phyloP scores from a whole-genome alignment of 208 protist species.

The Leishmania gerbilli region DNA sequence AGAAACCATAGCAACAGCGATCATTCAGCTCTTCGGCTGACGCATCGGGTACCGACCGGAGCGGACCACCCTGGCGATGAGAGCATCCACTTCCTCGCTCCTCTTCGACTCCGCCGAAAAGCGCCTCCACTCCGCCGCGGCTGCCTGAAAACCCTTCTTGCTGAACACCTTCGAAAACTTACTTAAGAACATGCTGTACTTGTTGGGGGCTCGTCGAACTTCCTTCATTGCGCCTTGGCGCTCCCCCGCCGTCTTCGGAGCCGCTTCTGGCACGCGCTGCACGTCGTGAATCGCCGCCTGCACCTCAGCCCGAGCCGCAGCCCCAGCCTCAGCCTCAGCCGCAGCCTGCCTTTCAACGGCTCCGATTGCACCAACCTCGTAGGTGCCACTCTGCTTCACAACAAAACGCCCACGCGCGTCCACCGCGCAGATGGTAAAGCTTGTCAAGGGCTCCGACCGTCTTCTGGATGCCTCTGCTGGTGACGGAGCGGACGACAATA shows the following conservation, averaged over 20 bases:
- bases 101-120: slow-evolving; percentile 19
- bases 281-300: not conserved
- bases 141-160: slow-evolving; percentile 39
- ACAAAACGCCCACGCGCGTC: slow-evolving; percentile 52
- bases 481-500: not conserved
- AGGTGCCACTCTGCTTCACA: slow-evolving; percentile 37
- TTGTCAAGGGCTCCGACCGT: not conserved
- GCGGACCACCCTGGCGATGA: slow-evolving; percentile 25
- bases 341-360: not conserved
- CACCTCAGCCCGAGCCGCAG: not conserved
- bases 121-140: slow-evolving; percentile 36
- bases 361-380: slow-evolving; percentile 26
- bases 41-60: slow-evolving; percentile 19
- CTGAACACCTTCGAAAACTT: slow-evolving; percentile 42
- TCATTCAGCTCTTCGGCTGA: not conserved
- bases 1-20: not conserved
- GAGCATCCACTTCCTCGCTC: slow-evolving; percentile 7
- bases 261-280: not conserved
- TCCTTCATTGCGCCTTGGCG: not conserved
- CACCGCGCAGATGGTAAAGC: slow-evolving; percentile 47
- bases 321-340: not conserved
- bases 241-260: not conserved
- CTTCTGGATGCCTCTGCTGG: not conserved
- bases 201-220: not conserved
- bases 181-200: slow-evolving; percentile 41